Evolutionary conservation across 768 basidiomycete species (phyloP).

Genomic region (Trametes villosa): DNA sequence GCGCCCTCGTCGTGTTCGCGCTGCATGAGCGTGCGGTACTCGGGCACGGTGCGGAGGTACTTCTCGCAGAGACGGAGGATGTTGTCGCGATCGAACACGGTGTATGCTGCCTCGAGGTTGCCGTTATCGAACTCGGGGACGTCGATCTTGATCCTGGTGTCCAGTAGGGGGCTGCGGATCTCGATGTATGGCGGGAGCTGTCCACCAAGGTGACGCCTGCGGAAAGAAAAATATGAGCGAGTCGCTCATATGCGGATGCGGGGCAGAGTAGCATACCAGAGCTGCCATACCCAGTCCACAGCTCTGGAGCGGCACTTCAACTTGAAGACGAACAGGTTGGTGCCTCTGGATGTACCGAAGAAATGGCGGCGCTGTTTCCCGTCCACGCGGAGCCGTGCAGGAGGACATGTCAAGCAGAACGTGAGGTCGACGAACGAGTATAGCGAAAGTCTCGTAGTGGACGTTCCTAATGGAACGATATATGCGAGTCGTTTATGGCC

Average conservation of each 20-base stretch:
- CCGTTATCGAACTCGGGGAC: conserved; percentile 54
- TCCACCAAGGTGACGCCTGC: conserved; percentile 75
- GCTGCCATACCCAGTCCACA: conserved; percentile 87
- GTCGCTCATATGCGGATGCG: no score
- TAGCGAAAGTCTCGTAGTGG: conserved; percentile 72
- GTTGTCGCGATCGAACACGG: conserved; percentile 61
- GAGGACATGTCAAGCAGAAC: conserved; percentile 74
- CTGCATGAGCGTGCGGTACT: conserved; percentile 67
- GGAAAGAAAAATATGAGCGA: not conserved
- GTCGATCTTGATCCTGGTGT: conserved; percentile 70
- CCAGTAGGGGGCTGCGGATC: conserved; percentile 68
- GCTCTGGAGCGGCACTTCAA: conserved; percentile 75
- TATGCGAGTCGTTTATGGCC: conserved; percentile 82
- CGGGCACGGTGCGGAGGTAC: conserved; percentile 55
- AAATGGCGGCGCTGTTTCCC: conserved; percentile 54
- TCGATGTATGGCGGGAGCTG: conserved; percentile 70
- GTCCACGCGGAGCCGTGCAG: conserved; percentile 47
- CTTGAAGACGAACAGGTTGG: conserved; percentile 89
- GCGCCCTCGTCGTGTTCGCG: conserved; percentile 57
- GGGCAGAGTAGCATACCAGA: conserved; percentile 57
- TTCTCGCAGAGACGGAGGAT: conserved; percentile 66
- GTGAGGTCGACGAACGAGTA: conserved; percentile 89
- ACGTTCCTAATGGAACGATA: conserved; percentile 69
- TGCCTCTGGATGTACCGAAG: conserved; percentile 61
- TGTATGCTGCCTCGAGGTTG: conserved; percentile 45